These are phyloP conservation scores for Oropetium thomaeum DNA, from an alignment of 176 grass and related monocot genomes.

Conservation along the genomic window DNA sequence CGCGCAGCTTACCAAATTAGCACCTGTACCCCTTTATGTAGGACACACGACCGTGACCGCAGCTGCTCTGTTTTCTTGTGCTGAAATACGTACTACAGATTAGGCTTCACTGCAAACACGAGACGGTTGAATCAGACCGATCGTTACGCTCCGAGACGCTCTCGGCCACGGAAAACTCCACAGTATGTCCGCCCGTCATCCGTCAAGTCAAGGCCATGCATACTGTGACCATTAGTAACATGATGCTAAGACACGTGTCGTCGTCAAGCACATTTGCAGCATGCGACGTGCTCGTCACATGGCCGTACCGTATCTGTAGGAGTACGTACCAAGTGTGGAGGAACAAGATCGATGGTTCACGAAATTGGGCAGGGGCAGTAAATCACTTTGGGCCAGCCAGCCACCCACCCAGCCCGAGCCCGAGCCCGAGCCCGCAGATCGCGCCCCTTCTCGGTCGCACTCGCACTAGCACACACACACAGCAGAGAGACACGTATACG, in stretches of 20 bases:
- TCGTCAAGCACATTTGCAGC: neutral
- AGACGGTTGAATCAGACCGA: neutral
- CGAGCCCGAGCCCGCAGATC: too few relatives aligned
- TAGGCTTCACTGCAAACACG: conserved; percentile 7
- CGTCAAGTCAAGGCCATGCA: too few relatives aligned
- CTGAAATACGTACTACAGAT: too few relatives aligned
- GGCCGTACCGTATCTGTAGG: neutral
- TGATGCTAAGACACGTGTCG: too few relatives aligned
- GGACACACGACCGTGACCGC: neutral
- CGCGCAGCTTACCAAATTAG: neutral
- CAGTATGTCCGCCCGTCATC: neutral
- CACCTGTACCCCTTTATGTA: too few relatives aligned
- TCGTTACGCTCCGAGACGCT: neutral
- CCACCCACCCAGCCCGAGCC: too few relatives aligned
- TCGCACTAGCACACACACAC: too few relatives aligned
- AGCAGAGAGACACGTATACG: neutral
- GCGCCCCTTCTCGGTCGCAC: neutral
- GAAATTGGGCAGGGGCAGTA: neutral
- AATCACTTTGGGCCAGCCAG: neutral
- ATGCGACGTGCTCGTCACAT: neutral
- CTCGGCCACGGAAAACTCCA: neutral
- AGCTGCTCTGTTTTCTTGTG: too few relatives aligned
- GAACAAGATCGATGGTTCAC: neutral
- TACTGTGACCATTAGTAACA: too few relatives aligned
- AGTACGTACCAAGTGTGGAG: neutral